Evolutionary conservation across 1,284 basidiomycete genomes (phyloP), one percentile per base, ranked within the genome.

Genomic region (Pisolithus thermaeus): DNA sequence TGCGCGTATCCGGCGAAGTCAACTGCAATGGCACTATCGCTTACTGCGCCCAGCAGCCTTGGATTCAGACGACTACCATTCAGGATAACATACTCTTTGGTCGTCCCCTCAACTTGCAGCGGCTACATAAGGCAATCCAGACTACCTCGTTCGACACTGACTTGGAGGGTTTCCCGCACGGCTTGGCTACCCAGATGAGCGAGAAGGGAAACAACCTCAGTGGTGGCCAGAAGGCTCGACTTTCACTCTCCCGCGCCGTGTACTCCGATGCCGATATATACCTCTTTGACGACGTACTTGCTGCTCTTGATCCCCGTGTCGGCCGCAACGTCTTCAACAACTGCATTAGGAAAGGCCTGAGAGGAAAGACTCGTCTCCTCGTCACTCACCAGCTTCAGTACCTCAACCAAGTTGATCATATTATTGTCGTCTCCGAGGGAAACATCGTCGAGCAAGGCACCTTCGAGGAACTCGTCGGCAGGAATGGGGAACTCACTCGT

Each of bases 351-450:
- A 77, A 80, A 30, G 75, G 77, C 48, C 64, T 85, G 32, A 54
- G 53, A 4, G 64, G 53, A 0, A 64, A 64, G 50, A 86, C 83
- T 0, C 71, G 84, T 7, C 59, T 85, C 27, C 70, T 85, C 2
- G 79, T 85, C 35, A 84, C 82, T 4, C 81, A 84, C 64, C 81
- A 83, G 56, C 72, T 83, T 37, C 73, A 75, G 22, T 73, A 84
- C 60, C 74, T 75, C 32, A 72, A 71, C 43, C 74, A 79, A 4
- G 68, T 81, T 20, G 77, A 80, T 12, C 73, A 78, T 47, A 80
- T 74, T 61, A 74, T 83, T n/a, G 71, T 84, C 22, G 71, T 74
- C 9, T 62, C 83, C 25, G 55, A 64, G 43, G 76, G 77, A 6
- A 64, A 63, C 4, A 63, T 78, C 39, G 54, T 64, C 9, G 72